Evolutionary conservation across 2,329 filamentous ascomycete genomes (phyloP), one percentile per base, ranked within the genome.

Genomic region (Colletotrichum salicis): DNA sequence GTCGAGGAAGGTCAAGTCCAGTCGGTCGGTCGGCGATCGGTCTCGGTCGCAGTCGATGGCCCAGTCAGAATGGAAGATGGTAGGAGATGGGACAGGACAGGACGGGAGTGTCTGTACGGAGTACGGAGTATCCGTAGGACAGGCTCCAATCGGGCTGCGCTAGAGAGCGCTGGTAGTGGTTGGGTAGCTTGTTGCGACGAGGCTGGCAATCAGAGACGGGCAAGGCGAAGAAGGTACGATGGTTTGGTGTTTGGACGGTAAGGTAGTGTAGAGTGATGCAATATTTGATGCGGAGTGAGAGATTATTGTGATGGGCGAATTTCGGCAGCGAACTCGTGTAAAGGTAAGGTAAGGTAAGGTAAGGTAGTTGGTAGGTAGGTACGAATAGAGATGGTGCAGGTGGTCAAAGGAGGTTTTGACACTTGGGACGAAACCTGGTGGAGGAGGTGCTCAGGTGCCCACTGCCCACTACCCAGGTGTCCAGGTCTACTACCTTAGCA

Each of bases 371-470:
- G 13, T 41, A 41, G 37, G 37, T 41, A 29, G 37, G 37, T 41
- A 41, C 37, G 37, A 41, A 41, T 41, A 69, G 63, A 48, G 41
- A 48, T n/a, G 41, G 41, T 48, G 41, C 41, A 48, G 70, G 64
- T 71, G 69, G 70, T 72, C 65, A 64, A 70, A 72, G 70, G 70
- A 70, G 69, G 70, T 61, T 72, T 72, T 64, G 70, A 35, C 65
- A 72, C 70, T 70, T 72, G 35, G 70, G 70, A 72, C 65, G 65
- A 70, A 72, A 72, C 70, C 27, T 72, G 70, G 70, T 64, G 65
- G 69, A 64, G 65, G 64, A 58, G 64, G 35, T 60, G 65, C 55
- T 55, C 45, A 56, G 67, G 55, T 70, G 63, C 61, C 60, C 60
- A 63, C 52, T 51, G 37, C 27, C 35, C 60, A 63, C 52, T 51